Evolutionary conservation across 345 rosid species (phyloP), one percentile per base, ranked within the genome.

Genomic region (Dipteronia dyeriana): DNA sequence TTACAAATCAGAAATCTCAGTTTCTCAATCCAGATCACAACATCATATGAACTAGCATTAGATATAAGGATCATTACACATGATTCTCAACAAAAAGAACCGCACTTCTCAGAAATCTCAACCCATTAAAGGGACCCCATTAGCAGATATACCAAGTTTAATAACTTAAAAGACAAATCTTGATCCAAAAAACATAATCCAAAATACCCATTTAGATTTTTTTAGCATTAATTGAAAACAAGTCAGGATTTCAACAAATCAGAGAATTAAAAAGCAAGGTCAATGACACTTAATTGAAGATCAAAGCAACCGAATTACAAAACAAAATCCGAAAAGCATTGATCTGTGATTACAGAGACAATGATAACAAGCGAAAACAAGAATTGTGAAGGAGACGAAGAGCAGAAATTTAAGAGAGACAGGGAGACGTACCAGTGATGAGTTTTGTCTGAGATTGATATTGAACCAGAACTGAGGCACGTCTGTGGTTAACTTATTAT

Each of bases 1-100:
- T 45, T 22, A 19, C 45, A 9, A 41, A 8, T 41, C 45, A 7
- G 14, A 73, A 73, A 73, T 20, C 63, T 71, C 67, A 73, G 64
- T 26, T 73, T 41, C 59, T 61, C 62, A 64, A 47, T 16, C n/a
- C 63, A 31, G 47, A 65, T 65, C 16, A 29, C 51, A 16, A 9
- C 5, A 61, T 7, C 59, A 23, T 39, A 14, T 39, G 25, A 23
- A 61, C 9, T 34, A 4, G 13, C 67, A 60, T 41, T 13, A 20
- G 31, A 60, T 73, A 38, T 22, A 57, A 16, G 3, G 1, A 61
- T 23, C 56, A 73, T 17, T 73, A n/a, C 26, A 43, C 26, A 43
- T 31, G 63, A 72, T 39, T 9, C 7, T 16, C 43, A 64, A 9
- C 53, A 23, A 26, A 29, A 49, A 64, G 49, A 49, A 31, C 19